Evolutionary conservation across 345 rosid genomes (phyloP), one percentile per base, ranked within the genome.

Genomic region (Dipteronia dyeriana): DNA sequence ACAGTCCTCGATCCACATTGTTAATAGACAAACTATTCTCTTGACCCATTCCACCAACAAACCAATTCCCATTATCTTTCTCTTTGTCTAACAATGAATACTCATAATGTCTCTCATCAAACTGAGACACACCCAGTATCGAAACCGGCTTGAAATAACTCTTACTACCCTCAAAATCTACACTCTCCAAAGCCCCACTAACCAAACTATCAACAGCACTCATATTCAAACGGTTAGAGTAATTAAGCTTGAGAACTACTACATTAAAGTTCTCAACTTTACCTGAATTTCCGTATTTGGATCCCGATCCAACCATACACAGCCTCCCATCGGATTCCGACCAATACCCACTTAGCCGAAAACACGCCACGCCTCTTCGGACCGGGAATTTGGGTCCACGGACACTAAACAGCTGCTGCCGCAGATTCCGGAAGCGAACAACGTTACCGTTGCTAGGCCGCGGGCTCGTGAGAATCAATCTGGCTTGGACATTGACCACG

Each of bases 231-330:
- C 82, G 77, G 19, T 47, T 79, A 1, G 96, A 88, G 79, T 86
- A 92, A 75, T 82, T 83, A 70, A 91, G 89, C 92, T 88, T 77
- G 45, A 95, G 84, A 82, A 86, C 90, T 77, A 73, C 93, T 77
- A 73, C 93, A 81, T 85, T 64, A 23, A 77, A 66, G 54, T 75
- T 43, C 75, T 72, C 73, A 17, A 77, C 72, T 70, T 43, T 79
- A 63, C 92, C 90, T 34, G 77, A 77, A 76, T 73, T 75, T 5
- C 60, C 67, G 16, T 54, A 47, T 47, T 66, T 75, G 68, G 78
- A 59, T 17, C 89, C 86, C 73, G 98, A 91, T 88, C 98, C 98
- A 38, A 95, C 90, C 96, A 91, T 83, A 85, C 99, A 95, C 39
- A 93, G 88, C 82, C 80, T 85, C 76, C 96, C 94, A n/a, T 86